These are phyloP conservation scores for Dunaliella salina DNA, from an alignment of 163 green algal genomes.

Conservation along the genomic window DNA sequence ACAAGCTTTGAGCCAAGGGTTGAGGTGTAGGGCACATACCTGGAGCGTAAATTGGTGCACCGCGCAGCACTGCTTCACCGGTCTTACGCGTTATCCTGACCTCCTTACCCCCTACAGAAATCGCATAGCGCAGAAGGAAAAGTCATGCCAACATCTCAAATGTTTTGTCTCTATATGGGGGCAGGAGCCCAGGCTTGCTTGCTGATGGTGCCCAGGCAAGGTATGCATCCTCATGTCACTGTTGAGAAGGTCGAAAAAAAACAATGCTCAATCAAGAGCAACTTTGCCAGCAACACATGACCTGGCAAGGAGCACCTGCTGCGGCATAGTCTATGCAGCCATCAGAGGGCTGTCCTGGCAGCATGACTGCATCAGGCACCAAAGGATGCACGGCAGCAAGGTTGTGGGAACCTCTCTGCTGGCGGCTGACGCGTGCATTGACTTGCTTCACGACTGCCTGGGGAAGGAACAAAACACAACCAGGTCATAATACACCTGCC, in stretches of 20 bases:
- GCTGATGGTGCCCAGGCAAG: too few relatives aligned
- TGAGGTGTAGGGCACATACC: conserved; percentile 34
- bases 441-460: not conserved
- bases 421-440: not conserved
- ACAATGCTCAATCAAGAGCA: too few relatives aligned
- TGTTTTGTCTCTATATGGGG: too few relatives aligned
- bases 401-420: too few relatives aligned
- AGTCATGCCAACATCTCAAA: too few relatives aligned
- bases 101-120: conserved; percentile 49
- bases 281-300: too few relatives aligned
- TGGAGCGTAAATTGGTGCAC: conserved; percentile 66
- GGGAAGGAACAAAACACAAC: not conserved
- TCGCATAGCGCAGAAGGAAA: not conserved
- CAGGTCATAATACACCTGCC: too few relatives aligned
- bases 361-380: not conserved
- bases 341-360: not conserved
- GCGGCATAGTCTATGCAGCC: not conserved
- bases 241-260: too few relatives aligned
- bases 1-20: too few relatives aligned
- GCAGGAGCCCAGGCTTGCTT: too few relatives aligned
- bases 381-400: not conserved
- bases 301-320: conserved; percentile 26
- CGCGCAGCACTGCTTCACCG: conserved; percentile 71
- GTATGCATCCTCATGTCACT: too few relatives aligned
- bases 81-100: conserved; percentile 72